Evolutionary conservation across 2,329 filamentous ascomycete species (phyloP).

Genomic region (Alternaria conjuncta): DNA sequence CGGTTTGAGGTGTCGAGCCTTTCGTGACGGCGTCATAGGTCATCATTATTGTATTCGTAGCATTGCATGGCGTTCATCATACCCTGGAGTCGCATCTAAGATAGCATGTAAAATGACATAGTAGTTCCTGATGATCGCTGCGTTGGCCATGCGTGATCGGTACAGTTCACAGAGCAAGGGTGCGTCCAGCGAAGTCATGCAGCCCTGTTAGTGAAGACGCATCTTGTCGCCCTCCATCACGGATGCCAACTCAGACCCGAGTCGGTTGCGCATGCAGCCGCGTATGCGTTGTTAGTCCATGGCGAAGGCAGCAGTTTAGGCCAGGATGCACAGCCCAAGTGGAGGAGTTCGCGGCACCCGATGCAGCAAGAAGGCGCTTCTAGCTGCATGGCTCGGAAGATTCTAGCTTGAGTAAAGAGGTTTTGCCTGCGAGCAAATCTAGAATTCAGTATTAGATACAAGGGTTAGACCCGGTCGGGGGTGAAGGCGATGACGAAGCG

Average conservation of each 20-base stretch:
- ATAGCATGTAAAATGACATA: slow-evolving; percentile 42
- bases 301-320: slow-evolving; percentile 27
- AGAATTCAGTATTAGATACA: neutral
- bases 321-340: slow-evolving; percentile 1
- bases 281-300: slow-evolving; percentile 39
- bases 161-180: slow-evolving; percentile 26
- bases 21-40: slow-evolving; percentile 12
- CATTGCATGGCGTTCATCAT: slow-evolving; percentile 44
- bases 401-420: neutral
- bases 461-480: slow-evolving; percentile 8
- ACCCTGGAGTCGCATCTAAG: slow-evolving; percentile 26
- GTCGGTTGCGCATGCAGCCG: slow-evolving; percentile 43
- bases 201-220: slow-evolving; percentile 24
- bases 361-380: neutral
- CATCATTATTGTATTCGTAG: slow-evolving; percentile 29
- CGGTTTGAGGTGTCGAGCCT: slow-evolving; percentile 49
- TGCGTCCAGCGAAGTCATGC: slow-evolving; percentile 13
- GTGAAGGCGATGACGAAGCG: slow-evolving; percentile 38
- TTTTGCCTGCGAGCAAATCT: neutral
- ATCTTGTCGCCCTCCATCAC: slow-evolving; percentile 23
- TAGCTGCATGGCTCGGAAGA: slow-evolving; percentile 5
- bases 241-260: slow-evolving; percentile 32
- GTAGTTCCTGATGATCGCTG: slow-evolving; percentile 40
- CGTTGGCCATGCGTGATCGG: slow-evolving; percentile 44
- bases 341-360: slow-evolving; percentile 1